Evolutionary conservation across 805 yeast genomes (phyloP), one percentile per base, ranked within the genome.

Genomic region (Metschnikowia lochheadii): DNA sequence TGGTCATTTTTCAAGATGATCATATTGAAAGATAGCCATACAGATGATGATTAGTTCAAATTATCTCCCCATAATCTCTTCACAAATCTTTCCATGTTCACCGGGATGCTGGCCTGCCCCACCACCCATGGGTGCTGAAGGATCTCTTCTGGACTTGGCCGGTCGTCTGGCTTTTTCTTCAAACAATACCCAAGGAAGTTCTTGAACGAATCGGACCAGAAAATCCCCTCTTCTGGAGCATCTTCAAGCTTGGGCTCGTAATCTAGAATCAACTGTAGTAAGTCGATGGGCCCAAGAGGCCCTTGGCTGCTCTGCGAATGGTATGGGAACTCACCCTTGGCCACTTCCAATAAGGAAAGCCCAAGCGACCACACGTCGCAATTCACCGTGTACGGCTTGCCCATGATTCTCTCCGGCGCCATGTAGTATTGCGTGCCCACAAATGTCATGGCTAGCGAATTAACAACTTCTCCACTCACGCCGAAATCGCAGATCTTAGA

Each of bases 351-450:
- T 43, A 94, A 70, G 1, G 98, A 91, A 40, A 94, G 74, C 0
- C 99, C 99, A 32, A 94, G 70, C 1, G 97, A 90, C 99, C 99
- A 94, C 14, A 94, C 92, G 65, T 94, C 99, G 60, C 95, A 85
- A 3, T 96, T 88, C 3, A 92, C 97, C 10, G 96, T 86, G 63
- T 94, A 94, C 1, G 97, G 94, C 63, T 89, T 92, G 29, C 97
- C 97, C 72, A 88, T 88, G 46, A 94, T 92, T 59, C 99, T 78
- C 67, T 94, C 99, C 0, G 99, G 99, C 0, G 99, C 98, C 99
- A 94, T 94, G 67, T 94, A 94, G 65, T 89, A 92, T 10, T 96
- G 91, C 0, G 99, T 94, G 2, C 99, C 99, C 0, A 97, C 94
- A 63, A 91, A 94, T 0, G 99, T 94, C 1, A 96, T 89, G 1